Percentiles rank a stretch among this genome's conserved stretches.
phyloP scores from a whole-genome alignment of 176 grass and related monocot genomes.

The Paspalum vaginatum region DNA sequence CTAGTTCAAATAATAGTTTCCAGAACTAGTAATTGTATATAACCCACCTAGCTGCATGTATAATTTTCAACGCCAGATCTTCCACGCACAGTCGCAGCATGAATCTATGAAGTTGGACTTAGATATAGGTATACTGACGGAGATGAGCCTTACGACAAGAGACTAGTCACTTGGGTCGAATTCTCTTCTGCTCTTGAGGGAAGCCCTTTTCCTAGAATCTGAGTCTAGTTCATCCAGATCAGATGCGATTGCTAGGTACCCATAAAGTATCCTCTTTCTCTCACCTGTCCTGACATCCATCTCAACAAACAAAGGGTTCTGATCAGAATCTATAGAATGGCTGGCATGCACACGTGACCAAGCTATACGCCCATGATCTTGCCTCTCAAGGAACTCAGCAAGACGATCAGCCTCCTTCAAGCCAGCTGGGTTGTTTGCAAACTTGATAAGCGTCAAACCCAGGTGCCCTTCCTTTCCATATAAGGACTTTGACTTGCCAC shows the following conservation, averaged over 20 bases:
- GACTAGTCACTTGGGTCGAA: slow-evolving; percentile 77
- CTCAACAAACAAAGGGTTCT: slow-evolving; percentile 76
- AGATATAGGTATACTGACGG: slow-evolving; percentile 28
- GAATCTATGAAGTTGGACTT: slow-evolving; percentile 8
- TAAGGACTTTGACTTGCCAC: slow-evolving; percentile 86
- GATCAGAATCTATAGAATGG: slow-evolving; percentile 61
- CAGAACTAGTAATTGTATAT: background rate
- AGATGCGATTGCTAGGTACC: slow-evolving; percentile 72
- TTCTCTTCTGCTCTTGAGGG: slow-evolving; percentile 85
- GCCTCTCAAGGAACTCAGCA: slow-evolving; percentile 68
- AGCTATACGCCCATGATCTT: slow-evolving; percentile 74
- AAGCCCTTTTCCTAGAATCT: slow-evolving; percentile 81
- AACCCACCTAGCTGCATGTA: slow-evolving; percentile 37
- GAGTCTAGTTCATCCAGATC: slow-evolving; percentile 79
- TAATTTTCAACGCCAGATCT: slow-evolving; percentile 18
- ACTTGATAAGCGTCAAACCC: slow-evolving; percentile 84
- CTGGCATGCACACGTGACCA: slow-evolving; percentile 61
- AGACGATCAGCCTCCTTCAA: slow-evolving; percentile 87
- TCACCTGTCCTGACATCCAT: slow-evolving; percentile 71
- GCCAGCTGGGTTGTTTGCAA: slow-evolving; percentile 64
- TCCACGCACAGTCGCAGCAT: slow-evolving; percentile 10
- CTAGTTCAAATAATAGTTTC: slow-evolving; percentile 29
- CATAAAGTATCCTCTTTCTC: slow-evolving; percentile 89
- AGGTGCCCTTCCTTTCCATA: slow-evolving; percentile 92
- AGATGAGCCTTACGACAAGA: slow-evolving; percentile 13